Base-by-base conservation (phyloP, 352 stramenopile genomes). In the Phytophthora parvispora region DNA sequence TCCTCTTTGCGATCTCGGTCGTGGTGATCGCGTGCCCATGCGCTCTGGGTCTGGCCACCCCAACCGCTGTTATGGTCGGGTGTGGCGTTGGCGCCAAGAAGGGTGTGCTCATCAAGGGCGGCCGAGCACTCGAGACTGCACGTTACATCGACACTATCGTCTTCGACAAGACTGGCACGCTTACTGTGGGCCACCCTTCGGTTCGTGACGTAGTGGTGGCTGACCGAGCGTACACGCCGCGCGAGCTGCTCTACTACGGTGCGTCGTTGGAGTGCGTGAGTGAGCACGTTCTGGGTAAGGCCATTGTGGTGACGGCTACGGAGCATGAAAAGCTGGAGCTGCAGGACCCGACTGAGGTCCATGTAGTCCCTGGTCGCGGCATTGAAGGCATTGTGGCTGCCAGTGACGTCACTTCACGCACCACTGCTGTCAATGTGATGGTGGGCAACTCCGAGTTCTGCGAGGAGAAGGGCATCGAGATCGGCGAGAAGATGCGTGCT, bases 101-200 rank as follows among this genome's bases (percentile, higher is more conserved):
- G 20, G 84, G 96, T 2, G 94, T 98, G 50, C 69, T 97, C 8
- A 91, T 98, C 60, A 96, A 96, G 65, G 94, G 94, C 1, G 90
- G 90, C 1, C 77, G 82, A 12, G 86, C 88, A 7, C 77, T 97
- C 1, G 91, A 97, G 62, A 88, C 92, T 3, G 84, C 89, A 15
- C 84, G 84, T 4, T 91, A 97, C 64, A 90, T 98, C 2, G 87
- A 92, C 29, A 91, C 87, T 24, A 90, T 95, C 29, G 94, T 97
- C 28, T 98, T 98, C 70, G 95, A 98, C 69, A 98, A 98, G 76
- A 98, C 94, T 3, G 94, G 94, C 1, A 98, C 95, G 9, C 71
- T 98, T 3, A 98, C 95, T 2, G 77, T 89, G 18, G 91, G 89
- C 36, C 85, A 91, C 25, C 87, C 88, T n/a, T 91, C 80, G 2